These are phyloP conservation scores for Microbotryomycetes sp. DNA, from an alignment of 1,284 basidiomycete species.

Conservation along the genomic window DNA sequence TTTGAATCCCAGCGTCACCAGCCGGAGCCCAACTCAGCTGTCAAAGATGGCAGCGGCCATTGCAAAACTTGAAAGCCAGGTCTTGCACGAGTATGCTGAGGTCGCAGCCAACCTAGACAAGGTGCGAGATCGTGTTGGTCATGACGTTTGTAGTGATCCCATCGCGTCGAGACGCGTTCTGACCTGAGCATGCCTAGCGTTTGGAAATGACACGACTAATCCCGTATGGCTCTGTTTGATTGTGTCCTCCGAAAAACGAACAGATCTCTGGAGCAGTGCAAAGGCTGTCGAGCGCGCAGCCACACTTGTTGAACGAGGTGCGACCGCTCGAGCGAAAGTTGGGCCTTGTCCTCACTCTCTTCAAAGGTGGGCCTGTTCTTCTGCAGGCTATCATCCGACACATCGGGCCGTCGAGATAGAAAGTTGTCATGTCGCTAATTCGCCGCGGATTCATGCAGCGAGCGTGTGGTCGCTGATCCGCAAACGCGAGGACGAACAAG, in stretches of 20 bases:
- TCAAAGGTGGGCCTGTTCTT: slow-evolving; percentile 48
- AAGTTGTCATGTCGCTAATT: not conserved
- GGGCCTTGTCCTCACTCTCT: slow-evolving; percentile 79
- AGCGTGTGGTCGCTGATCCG: slow-evolving; percentile 63
- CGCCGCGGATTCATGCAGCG: slow-evolving; percentile 69
- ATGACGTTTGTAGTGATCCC: no score
- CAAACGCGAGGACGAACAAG: not conserved
- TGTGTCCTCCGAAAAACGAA: no score
- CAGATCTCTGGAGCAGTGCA: slow-evolving; percentile 44
- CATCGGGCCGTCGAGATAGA: no score
- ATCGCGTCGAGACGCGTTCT: no score
- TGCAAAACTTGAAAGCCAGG: slow-evolving; percentile 56
- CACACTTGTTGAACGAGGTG: slow-evolving; percentile 67
- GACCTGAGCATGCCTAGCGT: no score
- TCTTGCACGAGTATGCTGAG: slow-evolving; percentile 73
- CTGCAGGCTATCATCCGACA: slow-evolving; percentile 3
- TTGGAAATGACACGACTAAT: not conserved
- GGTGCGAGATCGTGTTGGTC: no score
- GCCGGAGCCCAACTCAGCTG: no score
- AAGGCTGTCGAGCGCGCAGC: slow-evolving; percentile 58
- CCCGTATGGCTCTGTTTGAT: not conserved
- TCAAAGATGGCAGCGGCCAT: slow-evolving; percentile 43
- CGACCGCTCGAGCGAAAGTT: slow-evolving; percentile 86
- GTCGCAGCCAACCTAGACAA: slow-evolving; percentile 61
- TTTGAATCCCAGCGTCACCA: no score